These are phyloP conservation scores for Geotrichum restrictum DNA, from an alignment of 1,139 yeast species.

Conservation along the genomic window DNA sequence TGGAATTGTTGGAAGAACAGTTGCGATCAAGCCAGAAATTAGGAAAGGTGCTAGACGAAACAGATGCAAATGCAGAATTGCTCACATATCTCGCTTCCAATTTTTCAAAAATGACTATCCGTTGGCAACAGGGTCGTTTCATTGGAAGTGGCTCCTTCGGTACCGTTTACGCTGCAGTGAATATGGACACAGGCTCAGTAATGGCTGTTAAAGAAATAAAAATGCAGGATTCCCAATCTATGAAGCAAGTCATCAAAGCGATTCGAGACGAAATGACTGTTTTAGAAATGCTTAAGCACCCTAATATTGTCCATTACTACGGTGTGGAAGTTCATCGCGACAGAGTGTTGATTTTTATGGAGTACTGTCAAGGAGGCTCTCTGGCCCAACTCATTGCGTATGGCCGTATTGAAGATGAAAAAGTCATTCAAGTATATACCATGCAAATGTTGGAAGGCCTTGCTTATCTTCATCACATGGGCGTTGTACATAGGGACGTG, in stretches of 20 bases:
- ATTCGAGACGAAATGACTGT: conserved; percentile 97
- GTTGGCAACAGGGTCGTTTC: conserved; percentile 95
- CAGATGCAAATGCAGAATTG: conserved; percentile 82
- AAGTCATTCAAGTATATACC: conserved; percentile 85
- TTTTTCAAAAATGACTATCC: conserved; percentile 81
- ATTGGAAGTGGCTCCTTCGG: conserved; percentile 98
- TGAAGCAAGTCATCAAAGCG: conserved; percentile 79
- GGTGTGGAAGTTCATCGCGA: conserved; percentile 98
- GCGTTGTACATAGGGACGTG: conserved; percentile 95
- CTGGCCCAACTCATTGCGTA: conserved; percentile 76
- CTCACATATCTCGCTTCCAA: conserved; percentile 84
- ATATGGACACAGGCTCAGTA: conserved; percentile 90
- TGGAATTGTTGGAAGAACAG: conserved; percentile 55
- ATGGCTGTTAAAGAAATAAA: conserved; percentile 96
- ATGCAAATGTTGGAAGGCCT: conserved; percentile 92
- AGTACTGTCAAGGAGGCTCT: conserved; percentile 95
- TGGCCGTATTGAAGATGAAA: conserved; percentile 93
- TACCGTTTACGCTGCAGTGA: conserved; percentile 85
- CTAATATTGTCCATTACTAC: conserved; percentile 90
- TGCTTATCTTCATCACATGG: conserved; percentile 89
- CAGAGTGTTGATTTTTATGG: conserved; percentile 94
- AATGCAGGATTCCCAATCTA: conserved; percentile 83
- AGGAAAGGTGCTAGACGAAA: conserved; percentile 85
- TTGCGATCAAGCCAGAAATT: conserved; percentile 53
- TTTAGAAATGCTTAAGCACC: conserved; percentile 88